Evolutionary conservation across 305 asterid species (phyloP), one percentile per base, ranked within the genome.

Genomic region (Fraxinus greggii): DNA sequence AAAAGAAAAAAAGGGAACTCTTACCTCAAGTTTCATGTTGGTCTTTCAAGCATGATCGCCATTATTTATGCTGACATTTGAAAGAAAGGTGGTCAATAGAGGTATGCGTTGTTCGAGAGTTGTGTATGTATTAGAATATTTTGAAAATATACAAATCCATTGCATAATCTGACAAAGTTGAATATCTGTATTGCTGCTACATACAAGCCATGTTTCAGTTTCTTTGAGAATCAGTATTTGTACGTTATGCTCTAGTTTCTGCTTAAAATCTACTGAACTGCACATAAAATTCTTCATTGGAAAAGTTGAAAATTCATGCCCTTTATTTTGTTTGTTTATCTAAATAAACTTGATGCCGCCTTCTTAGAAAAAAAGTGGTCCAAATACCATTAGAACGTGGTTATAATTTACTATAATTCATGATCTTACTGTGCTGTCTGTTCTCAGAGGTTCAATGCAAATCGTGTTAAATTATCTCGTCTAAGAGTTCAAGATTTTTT

Each of bases 231-330:
- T 78, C 78, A 72, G 40, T 78, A 59, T 77, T 38, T 89, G 95
- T 90, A 88, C 79, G 87, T 88, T 77, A 84, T 84, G 78, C 78
- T 54, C 61, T 78, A 36, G 56, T 78, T 69, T 75, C 81, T 82
- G 65, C 76, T 81, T 75, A 76, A 85, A 80, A 67, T 78, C 75
- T 78, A 84, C 75, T 54, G 78, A 77, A 83, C 67, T 79, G 83
- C 86, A 78, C 84, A 51, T 84, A 72, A 79, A 42, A 83, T 83
- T 69, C 78, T 86, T 88, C 84, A 78, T 81, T 88, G 83, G 84
- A 81, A 78, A 51, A 87, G 88, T 80, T 86, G 86, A 81, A 82
- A 21, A 51, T 80, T 12, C 69, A 33, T 19, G 45, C 75, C 56
- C 31, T 35, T 7, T 83, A 42, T 42, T 42, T 42, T 2, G 3